These are phyloP conservation scores for Fusarium sp. DNA, from an alignment of 2,329 filamentous ascomycete genomes.

Conservation along the genomic window DNA sequence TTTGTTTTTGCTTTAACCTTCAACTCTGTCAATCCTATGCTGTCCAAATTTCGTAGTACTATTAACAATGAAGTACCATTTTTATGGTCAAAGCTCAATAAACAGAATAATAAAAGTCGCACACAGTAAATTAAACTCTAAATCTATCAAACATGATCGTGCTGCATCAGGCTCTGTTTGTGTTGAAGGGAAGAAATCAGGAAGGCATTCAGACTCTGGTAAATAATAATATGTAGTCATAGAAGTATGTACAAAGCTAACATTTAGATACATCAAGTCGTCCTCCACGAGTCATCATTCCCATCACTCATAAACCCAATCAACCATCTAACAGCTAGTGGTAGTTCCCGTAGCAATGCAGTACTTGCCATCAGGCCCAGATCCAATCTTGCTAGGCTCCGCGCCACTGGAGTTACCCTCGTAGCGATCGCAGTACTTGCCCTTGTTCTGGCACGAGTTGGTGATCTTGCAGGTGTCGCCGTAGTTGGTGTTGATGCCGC, in stretches of 20 bases:
- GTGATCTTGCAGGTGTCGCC: constrained; percentile 46
- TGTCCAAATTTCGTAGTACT: too few species aligned
- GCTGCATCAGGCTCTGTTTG: too few species aligned
- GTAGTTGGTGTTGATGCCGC: constrained; percentile 48
- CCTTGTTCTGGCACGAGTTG: constrained; percentile 41
- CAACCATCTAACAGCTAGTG: constrained; percentile 31
- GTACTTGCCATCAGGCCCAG: constrained; percentile 42
- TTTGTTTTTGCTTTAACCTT: too few species aligned
- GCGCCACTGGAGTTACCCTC: constrained; percentile 39
- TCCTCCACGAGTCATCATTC: constrained; percentile 2
- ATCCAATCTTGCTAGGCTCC: constrained; percentile 46
- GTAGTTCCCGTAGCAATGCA: constrained; percentile 32
- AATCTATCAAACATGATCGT: too few species aligned
- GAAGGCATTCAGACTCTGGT: too few species aligned
- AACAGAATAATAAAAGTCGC: too few species aligned
- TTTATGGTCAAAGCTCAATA: too few species aligned
- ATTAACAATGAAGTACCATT: too few species aligned
- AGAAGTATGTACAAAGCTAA: constrained; percentile 8
- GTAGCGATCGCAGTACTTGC: constrained; percentile 43
- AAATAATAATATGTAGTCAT: background rate
- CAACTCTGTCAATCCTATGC: too few species aligned
- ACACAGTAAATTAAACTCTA: too few species aligned
- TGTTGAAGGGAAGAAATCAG: too few species aligned
- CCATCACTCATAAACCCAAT: constrained; percentile 1
- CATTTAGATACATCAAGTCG: background rate